Evolutionary conservation across 805 yeast genomes (phyloP).

Genomic region (Zygosaccharomyces kombuchaensis): DNA sequence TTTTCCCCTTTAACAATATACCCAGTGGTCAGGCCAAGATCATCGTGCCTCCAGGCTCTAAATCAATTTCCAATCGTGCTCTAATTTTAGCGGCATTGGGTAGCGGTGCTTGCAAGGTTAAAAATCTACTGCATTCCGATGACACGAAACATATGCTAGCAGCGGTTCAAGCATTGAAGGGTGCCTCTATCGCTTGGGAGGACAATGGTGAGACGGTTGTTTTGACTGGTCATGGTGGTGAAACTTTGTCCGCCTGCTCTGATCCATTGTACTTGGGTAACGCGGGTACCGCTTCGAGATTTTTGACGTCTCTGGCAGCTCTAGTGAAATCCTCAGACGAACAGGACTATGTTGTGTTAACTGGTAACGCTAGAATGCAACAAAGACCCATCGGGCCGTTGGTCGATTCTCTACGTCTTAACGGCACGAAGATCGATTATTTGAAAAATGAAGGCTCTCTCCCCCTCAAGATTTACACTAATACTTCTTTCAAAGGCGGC

Average conservation of each 20-base stretch:
- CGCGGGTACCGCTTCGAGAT: slow-evolving; percentile 97
- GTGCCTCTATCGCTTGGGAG: slow-evolving; percentile 77
- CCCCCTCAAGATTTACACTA: slow-evolving; percentile 71
- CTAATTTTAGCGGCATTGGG: slow-evolving; percentile 89
- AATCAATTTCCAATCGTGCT: slow-evolving; percentile 94
- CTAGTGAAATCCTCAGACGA: slow-evolving; percentile 52
- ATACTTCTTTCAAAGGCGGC: slow-evolving; percentile 78
- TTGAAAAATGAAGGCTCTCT: slow-evolving; percentile 74
- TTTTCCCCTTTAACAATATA: slow-evolving; percentile 48
- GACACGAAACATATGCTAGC: slow-evolving; percentile 93
- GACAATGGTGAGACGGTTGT: slow-evolving; percentile 88
- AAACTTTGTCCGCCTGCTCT: slow-evolving; percentile 52
- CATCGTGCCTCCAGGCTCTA: slow-evolving; percentile 91
- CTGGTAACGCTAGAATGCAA: slow-evolving; percentile 97
- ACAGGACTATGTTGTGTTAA: slow-evolving; percentile 53
- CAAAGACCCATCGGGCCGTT: slow-evolving; percentile 96
- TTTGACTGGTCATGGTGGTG: slow-evolving; percentile 81
- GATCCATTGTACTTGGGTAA: slow-evolving; percentile 84
- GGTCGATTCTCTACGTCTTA: slow-evolving; percentile 80
- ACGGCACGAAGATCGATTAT: slow-evolving; percentile 74
- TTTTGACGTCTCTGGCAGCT: slow-evolving; percentile 89
- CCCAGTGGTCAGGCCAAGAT: slow-evolving; percentile 32
- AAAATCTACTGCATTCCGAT: slow-evolving; percentile 88
- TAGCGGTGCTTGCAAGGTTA: slow-evolving; percentile 73
- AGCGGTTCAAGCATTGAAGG: slow-evolving; percentile 74